Evolutionary conservation across 1,284 basidiomycete species (phyloP), one percentile per base, ranked within the genome.

Genomic region (Tilletia walkeri): DNA sequence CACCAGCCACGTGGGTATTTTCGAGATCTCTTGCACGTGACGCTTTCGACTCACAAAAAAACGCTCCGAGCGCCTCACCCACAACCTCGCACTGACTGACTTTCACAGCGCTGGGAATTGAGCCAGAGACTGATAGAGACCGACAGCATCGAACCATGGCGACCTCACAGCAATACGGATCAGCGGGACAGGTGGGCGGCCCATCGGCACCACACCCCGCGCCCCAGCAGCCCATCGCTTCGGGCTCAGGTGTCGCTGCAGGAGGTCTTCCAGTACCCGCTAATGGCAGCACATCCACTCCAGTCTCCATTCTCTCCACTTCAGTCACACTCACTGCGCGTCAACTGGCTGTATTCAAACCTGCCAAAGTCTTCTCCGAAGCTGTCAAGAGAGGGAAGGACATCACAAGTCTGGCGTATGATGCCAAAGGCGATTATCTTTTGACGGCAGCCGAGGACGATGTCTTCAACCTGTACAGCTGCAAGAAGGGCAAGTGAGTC

Each of bases 401-500:
- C 12, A 68, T 96, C 67, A 96, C 93, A 0, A 92, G 92, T 12
- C 87, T 97, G 38, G 88, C 88, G 41, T 99, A 95, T 82, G 95
- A 98, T 82, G 94, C 97, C 82, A 86, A 88, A 78, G 96, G 96
- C 4, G 91, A 94, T 75, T 87, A 88, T 72, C 85, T 95, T 54
- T 87, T 98, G 49, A 95, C 94, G 4, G 91, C 93, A 0, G 90
- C 88, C n/a, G 92, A 96, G 82, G 95, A 99, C 81, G 95, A 98
- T 85, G 90, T 90, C 1, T 93, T 99, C 84, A 88, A 92, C 65
- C 80, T 97, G 69, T 99, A 94, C 82, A 94, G 89, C 83, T 92
- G 90, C 80, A 90, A 90, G 86, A 89, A 88, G 77, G 96, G 95
- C 86, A 94, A 92, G 95, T 90, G 87, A 90, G 95, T 71, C n/a